Percentiles rank a stretch among this genome's conserved stretches.
These are phyloP conservation scores for Scheffersomyces cryptocercus DNA, from an alignment of 1,139 yeast genomes.

Conservation along the genomic window DNA sequence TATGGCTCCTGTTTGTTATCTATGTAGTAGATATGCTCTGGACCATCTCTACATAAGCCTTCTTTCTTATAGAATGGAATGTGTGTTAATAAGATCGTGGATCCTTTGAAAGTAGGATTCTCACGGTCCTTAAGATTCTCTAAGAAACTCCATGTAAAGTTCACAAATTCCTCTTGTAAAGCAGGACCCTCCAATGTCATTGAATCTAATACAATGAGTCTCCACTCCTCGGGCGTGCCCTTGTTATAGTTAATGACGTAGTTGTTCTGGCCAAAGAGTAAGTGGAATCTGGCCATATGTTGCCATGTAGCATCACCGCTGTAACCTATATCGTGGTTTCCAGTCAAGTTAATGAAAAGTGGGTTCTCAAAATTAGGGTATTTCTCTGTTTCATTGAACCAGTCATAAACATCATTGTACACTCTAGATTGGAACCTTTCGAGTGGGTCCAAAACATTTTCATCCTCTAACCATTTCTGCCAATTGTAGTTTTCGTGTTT, in stretches of 20 bases:
- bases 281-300: constrained; percentile 77
- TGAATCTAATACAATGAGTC: constrained; percentile 83
- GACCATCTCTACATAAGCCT: constrained; percentile 88
- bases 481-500: constrained; percentile 58
- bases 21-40: constrained; percentile 62
- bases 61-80: constrained; percentile 81
- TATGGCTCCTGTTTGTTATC: constrained; percentile 61
- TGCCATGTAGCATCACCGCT: constrained; percentile 94
- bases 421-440: constrained; percentile 51
- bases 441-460: constrained; percentile 38
- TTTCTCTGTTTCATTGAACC: constrained; percentile 49
- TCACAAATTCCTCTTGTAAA: constrained; percentile 66
- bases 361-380: constrained; percentile 46
- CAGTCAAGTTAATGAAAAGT: constrained; percentile 77
- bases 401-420: constrained; percentile 62
- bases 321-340: constrained; percentile 96
- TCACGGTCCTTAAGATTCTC: constrained; percentile 51
- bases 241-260: constrained; percentile 70
- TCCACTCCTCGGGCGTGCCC: constrained; percentile 68
- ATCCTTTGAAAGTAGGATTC: constrained; percentile 58
- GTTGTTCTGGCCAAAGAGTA: constrained; percentile 80
- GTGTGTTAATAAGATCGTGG: constrained; percentile 84
- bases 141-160: constrained; percentile 72
- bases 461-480: constrained; percentile 45
- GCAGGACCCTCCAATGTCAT: constrained; percentile 91